Conservation (phyloP, 2,329 filamentous ascomycete species). For the Aspergillus flavus region DNA sequence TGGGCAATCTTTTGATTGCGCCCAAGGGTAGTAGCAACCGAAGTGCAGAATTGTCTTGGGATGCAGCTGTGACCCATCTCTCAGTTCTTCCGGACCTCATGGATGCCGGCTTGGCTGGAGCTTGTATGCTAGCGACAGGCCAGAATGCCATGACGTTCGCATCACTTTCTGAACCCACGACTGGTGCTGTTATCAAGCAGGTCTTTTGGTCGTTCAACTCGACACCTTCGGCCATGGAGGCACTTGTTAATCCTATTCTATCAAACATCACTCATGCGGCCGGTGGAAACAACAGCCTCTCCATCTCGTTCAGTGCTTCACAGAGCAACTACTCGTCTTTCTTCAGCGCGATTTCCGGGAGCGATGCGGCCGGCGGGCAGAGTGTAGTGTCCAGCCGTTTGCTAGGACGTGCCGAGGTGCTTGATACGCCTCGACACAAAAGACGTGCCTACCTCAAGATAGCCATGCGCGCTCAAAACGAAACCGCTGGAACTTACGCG, state of each 20-base stretch:
- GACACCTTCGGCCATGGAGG: conserved; percentile 1
- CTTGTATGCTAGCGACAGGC: conserved; percentile 9
- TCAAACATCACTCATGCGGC: conserved; percentile 7
- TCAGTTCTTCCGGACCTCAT: conserved; percentile 27
- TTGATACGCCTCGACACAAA: conserved; percentile 15
- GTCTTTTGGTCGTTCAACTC: conserved; percentile 8
- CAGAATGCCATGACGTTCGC: neutral
- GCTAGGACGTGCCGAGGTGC: conserved; percentile 35
- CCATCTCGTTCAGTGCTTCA: neutral
- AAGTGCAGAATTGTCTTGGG: conserved; percentile 35
- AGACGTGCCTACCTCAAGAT: conserved; percentile 14
- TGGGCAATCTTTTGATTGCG: conserved; percentile 14
- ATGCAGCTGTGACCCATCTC: conserved; percentile 28
- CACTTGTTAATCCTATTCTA: neutral
- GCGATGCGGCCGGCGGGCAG: conserved; percentile 31
- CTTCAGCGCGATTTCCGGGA: conserved; percentile 27
- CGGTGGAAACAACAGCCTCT: neutral
- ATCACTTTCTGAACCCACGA: neutral
- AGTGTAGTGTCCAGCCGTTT: conserved; percentile 38
- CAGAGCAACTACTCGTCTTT: conserved; percentile 27
- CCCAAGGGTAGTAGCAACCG: conserved; percentile 1
- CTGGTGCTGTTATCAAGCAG: conserved; percentile 4
- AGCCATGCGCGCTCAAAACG: conserved; percentile 20
- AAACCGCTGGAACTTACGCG: conserved; percentile 21
- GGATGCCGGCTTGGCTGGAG: conserved; percentile 10